Evolutionary conservation across 2,329 filamentous ascomycete species (phyloP).

Genomic region (Hypomyces perniciosus): DNA sequence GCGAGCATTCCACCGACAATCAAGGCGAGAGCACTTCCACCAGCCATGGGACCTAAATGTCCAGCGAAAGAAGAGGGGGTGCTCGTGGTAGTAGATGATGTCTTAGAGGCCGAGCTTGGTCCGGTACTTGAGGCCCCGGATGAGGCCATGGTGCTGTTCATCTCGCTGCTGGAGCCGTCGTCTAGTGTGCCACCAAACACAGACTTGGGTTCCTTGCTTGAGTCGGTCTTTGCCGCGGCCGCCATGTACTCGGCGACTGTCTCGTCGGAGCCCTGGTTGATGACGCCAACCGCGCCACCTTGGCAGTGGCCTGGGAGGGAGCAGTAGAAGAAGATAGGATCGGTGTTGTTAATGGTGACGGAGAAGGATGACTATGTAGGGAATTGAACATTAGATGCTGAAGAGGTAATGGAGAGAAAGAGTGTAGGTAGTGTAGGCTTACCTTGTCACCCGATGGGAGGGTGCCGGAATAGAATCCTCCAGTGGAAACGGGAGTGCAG

Average conservation of each 20-base stretch:
- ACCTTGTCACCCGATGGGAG: constrained; percentile 2
- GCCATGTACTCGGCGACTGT: constrained; percentile 15
- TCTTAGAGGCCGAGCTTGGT: neutral
- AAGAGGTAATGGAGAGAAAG: neutral
- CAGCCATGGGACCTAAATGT: neutral
- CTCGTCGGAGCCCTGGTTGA: constrained; percentile 19
- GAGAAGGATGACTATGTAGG: constrained; percentile 14
- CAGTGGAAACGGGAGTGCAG: constrained; percentile 32
- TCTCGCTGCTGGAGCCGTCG: neutral
- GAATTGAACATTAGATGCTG: neutral
- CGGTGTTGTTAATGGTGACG: constrained; percentile 22
- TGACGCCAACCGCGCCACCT: constrained; percentile 24
- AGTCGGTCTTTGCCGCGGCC: constrained; percentile 10
- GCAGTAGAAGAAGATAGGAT: constrained; percentile 27
- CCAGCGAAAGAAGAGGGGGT: neutral
- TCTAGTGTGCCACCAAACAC: constrained; percentile 10
- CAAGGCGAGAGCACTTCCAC: neutral
- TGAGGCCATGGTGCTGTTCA: neutral
- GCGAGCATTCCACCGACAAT: neutral
- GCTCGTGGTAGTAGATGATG: neutral
- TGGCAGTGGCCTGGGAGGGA: constrained; percentile 20
- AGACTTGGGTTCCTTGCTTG: constrained; percentile 5
- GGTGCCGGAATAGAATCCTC: constrained; percentile 16
- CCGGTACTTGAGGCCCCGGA: neutral
- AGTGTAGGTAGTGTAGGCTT: neutral